Conservation (phyloP, 345 rosid species). For the Brassica carinata region DNA sequence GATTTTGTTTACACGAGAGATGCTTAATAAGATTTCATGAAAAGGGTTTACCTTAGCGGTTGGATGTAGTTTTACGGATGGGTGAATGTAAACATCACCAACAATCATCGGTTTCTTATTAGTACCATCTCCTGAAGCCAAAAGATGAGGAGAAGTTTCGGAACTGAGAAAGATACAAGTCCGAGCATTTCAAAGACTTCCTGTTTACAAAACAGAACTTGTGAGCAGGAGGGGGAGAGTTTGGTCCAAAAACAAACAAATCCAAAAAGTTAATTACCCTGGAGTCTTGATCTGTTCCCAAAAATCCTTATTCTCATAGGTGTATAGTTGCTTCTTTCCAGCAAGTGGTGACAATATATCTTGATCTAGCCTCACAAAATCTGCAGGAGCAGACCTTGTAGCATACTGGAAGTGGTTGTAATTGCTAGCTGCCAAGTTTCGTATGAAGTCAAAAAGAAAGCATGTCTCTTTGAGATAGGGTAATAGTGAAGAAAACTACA, state of each 20-base stretch:
- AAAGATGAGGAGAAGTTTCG: conserved; percentile 55
- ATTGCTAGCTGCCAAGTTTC: conserved; percentile 60
- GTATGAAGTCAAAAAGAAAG: background rate
- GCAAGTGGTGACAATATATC: conserved; percentile 90
- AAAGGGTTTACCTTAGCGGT: conserved; percentile 65
- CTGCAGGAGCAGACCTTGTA: conserved; percentile 65
- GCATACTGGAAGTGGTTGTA: conserved; percentile 75
- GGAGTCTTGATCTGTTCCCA: conserved; percentile 97
- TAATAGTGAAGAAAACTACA: conserved; percentile 33
- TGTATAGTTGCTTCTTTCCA: conserved; percentile 78
- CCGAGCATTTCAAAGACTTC: conserved; percentile 73
- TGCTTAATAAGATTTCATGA: background rate
- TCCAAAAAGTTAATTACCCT: conserved; percentile 52
- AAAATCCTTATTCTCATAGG: conserved; percentile 72
- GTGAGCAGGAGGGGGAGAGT: background rate
- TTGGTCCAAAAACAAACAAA: background rate
- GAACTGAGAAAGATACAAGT: conserved; percentile 67
- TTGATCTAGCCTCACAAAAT: conserved; percentile 88
- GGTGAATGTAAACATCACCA: conserved; percentile 82
- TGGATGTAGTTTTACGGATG: conserved; percentile 83
- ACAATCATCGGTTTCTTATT: conserved; percentile 49
- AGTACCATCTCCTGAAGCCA: conserved; percentile 62
- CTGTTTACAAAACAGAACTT: conserved; percentile 34
- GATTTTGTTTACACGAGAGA: background rate
- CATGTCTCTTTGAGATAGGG: conserved; percentile 7